Conservation (phyloP, 768 basidiomycete species). For the Cubamyces sp. region DNA sequence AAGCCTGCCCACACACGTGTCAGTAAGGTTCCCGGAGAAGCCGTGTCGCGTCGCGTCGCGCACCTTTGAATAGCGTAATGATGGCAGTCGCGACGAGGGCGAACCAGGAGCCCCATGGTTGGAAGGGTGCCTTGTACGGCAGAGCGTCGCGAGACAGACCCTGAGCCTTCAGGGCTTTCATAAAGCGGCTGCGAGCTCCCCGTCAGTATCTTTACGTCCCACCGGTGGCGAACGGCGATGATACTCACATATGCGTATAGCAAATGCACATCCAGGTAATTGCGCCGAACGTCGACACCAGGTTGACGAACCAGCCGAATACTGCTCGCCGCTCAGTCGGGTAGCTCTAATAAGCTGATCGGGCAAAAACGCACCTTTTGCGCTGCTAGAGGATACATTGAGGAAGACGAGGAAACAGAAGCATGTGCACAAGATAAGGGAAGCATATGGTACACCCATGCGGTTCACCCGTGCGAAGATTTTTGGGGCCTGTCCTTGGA, state of each 20-base stretch:
- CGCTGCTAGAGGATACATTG: constrained; percentile 54
- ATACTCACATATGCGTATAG: constrained; percentile 60
- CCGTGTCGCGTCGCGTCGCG: constrained; percentile 25
- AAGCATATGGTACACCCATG: constrained; percentile 41
- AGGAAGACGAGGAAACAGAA: constrained; percentile 64
- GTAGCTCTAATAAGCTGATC: neutral
- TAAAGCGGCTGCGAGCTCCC: constrained; percentile 44
- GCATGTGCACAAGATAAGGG: constrained; percentile 54
- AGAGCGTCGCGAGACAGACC: constrained; percentile 47
- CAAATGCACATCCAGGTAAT: constrained; percentile 51
- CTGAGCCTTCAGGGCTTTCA: constrained; percentile 49
- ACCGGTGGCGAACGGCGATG: no score
- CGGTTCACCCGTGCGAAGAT: constrained; percentile 43
- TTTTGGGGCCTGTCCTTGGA: constrained; percentile 50
- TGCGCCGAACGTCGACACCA: constrained; percentile 47
- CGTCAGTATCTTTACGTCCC: neutral
- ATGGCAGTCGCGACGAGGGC: constrained; percentile 55
- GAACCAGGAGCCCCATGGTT: constrained; percentile 64
- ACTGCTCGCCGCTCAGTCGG: constrained; percentile 22
- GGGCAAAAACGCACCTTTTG: constrained; percentile 44
- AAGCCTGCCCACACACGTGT: constrained; percentile 37
- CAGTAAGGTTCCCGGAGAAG: constrained; percentile 23
- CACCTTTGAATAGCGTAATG: constrained; percentile 62
- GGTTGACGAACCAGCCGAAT: constrained; percentile 45
- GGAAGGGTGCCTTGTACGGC: constrained; percentile 63